phyloP scores from a whole-genome alignment of 192 early-diverging fungal genomes.

The Chytriomyces confervae region DNA sequence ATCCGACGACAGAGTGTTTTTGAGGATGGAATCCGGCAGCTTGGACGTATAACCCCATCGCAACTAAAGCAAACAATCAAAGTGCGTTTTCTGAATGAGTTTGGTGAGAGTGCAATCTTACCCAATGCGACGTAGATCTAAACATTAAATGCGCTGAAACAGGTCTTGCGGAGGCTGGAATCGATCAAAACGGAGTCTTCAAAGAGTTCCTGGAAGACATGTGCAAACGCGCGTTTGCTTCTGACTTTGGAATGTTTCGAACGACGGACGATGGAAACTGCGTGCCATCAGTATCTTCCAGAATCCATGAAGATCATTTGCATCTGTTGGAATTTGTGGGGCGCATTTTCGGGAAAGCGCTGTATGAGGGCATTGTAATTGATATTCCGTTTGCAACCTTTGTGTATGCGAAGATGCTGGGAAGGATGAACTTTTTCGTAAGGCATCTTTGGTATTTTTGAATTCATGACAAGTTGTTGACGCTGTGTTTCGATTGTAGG shows the following conservation, averaged over 20 bases:
- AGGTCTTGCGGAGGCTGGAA: slow-evolving; percentile 49
- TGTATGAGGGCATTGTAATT: slow-evolving; percentile 60
- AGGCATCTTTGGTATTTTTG: slow-evolving; percentile 2
- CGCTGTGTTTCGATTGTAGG: slow-evolving; percentile 26
- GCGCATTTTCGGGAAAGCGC: slow-evolving; percentile 50
- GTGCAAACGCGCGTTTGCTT: slow-evolving; percentile 46
- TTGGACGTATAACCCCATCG: slow-evolving; percentile 27
- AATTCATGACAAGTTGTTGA: background rate
- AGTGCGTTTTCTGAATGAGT: slow-evolving; percentile 46
- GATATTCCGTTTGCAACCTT: slow-evolving; percentile 58
- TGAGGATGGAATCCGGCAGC: slow-evolving; percentile 49
- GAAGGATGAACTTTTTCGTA: slow-evolving; percentile 43
- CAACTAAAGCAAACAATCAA: slow-evolving; percentile 51
- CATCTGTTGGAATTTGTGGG: slow-evolving; percentile 54
- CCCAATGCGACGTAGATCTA: background rate
- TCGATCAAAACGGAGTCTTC: slow-evolving; percentile 54
- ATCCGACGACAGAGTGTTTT: slow-evolving; percentile 25
- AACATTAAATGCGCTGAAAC: too few relatives aligned
- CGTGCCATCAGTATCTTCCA: slow-evolving; percentile 41
- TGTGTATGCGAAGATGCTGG: slow-evolving; percentile 56
- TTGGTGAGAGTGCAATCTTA: background rate
- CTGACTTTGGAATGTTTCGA: slow-evolving; percentile 46
- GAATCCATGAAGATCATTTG: slow-evolving; percentile 51
- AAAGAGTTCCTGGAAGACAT: slow-evolving; percentile 55
- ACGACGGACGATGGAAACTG: slow-evolving; percentile 50